Evolutionary conservation across 768 basidiomycete species (phyloP), one percentile per base, ranked within the genome.

Genomic region (Holtermannia corniformis): DNA sequence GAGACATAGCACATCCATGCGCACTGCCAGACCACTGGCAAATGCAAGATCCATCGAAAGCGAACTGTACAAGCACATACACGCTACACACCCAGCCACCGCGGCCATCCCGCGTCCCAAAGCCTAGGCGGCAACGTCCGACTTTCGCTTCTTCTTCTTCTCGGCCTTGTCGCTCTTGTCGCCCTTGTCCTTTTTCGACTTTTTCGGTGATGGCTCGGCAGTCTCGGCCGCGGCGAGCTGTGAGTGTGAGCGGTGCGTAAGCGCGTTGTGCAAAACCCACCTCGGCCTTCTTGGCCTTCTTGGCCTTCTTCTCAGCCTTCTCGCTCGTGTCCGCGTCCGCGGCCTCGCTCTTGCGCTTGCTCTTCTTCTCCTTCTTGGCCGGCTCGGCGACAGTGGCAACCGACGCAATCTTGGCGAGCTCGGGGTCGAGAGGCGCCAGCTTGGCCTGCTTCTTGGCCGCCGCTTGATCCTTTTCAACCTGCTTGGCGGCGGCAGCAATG

Each of bases 401-500:
- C 22, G 32, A 49, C 21, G 63, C 64, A 27, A 71, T 59, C 60
- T 67, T 66, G 27, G 57, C 62, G 14, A 72, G 59, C 50, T 68
- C 70, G 25, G 66, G 68, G 49, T 72, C 68, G n/a, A 64, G 24
- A 7, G 62, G 57, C 12, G 16, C 27, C 4, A 28, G 41, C 46
- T 50, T 52, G 16, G 32, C 23, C 13, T 41, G 44, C 27, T 49
- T 37, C 23, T 57, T 51, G 26, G 60, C 63, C 22, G 55, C 54
- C 27, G 51, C 50, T 50, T 72, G 62, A 37, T 68, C 68, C 43
- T 58, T 57, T 47, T 61, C 68, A 11, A 72, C 65, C 51, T 70
- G 64, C 44, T 60, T 58, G 41, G 68, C 68, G 14, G 59, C 58
- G 21, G 70, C 57, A 44, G 76, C 77, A 21, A 76, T 76, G 2